Percentiles rank a stretch among this genome's conserved stretches.
phyloP scores from a whole-genome alignment of 495 filamentous ascomycete species.

The Apodospora peruviana region DNA sequence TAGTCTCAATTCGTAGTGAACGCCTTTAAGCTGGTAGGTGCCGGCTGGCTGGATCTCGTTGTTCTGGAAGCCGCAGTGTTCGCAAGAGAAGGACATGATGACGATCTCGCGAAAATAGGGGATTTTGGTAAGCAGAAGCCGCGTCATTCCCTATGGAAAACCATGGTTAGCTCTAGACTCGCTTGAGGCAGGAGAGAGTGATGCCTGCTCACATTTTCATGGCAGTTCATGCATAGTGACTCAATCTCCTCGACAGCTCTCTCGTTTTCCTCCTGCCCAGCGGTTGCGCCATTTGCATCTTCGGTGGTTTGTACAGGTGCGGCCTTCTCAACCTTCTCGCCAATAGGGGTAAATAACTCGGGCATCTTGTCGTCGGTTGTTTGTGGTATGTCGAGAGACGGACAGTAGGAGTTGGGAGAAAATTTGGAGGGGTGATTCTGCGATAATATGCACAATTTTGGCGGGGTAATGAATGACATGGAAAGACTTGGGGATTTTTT shows the following conservation, averaged over 20 bases:
- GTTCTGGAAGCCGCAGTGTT: conserved; percentile 80
- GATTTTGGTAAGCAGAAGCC: conserved; percentile 81
- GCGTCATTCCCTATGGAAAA: conserved; percentile 64
- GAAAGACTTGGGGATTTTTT: conserved; percentile 16
- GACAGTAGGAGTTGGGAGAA: conserved; percentile 16
- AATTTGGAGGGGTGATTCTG: conserved; percentile 29
- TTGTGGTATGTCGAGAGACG: neutral
- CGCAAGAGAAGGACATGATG: conserved; percentile 91
- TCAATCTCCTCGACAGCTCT: conserved; percentile 56
- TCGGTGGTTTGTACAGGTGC: conserved; percentile 24
- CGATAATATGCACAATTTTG: conserved; percentile 6
- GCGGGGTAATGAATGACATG: conserved; percentile 15
- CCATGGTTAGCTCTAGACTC: conserved; percentile 10
- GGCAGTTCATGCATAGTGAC: conserved; percentile 48
- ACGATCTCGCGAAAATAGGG: conserved; percentile 97
- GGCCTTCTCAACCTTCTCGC: conserved; percentile 47
- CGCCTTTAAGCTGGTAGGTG: conserved; percentile 82
- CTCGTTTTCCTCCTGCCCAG: conserved; percentile 40
- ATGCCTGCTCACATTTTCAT: conserved; percentile 77
- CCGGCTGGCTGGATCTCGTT: conserved; percentile 88
- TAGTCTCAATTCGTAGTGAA: conserved; percentile 70
- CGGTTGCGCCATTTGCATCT: conserved; percentile 12
- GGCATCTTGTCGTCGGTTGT: conserved; percentile 22
- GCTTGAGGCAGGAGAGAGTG: too few relatives aligned
- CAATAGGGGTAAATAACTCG: conserved; percentile 50